These are phyloP conservation scores for Corymbia calophylla DNA, from an alignment of 441 rosid genomes.

Conservation along the genomic window DNA sequence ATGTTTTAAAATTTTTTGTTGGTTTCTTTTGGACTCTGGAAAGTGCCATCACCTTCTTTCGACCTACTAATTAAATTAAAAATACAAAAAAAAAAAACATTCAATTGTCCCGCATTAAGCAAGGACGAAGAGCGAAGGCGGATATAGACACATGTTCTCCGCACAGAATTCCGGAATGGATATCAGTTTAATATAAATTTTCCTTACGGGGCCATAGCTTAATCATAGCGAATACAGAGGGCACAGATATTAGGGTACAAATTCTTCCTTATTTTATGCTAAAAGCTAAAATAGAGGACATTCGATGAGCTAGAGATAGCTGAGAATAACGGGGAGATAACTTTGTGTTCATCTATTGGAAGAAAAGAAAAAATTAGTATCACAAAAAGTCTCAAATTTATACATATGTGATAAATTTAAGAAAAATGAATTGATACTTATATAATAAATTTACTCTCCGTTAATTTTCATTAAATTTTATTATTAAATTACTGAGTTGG, in stretches of 20 bases:
- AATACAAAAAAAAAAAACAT: neutral
- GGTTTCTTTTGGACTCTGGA: neutral
- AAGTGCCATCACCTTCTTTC: neutral
- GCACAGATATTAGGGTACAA: neutral
- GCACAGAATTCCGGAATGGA: neutral
- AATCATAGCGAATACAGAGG: neutral
- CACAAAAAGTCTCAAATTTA: no score
- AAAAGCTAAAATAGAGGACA: neutral
- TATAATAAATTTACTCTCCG: no score
- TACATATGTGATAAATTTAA: no score
- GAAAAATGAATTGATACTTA: no score
- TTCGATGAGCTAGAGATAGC: neutral
- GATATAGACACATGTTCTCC: fast-evolving
- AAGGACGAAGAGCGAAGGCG: fast-evolving
- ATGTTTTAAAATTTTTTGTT: neutral
- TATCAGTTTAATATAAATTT: neutral
- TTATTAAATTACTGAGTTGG: no score
- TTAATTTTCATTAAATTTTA: no score
- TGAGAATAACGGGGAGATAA: neutral
- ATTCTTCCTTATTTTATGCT: neutral
- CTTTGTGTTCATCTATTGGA: neutral
- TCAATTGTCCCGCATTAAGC: neutral
- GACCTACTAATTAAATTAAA: neutral
- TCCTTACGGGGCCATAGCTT: neutral
- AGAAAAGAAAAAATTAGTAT: neutral